Base-by-base conservation (phyloP, 768 basidiomycete species). In the Rubroboletus pulcherrimus region DNA sequence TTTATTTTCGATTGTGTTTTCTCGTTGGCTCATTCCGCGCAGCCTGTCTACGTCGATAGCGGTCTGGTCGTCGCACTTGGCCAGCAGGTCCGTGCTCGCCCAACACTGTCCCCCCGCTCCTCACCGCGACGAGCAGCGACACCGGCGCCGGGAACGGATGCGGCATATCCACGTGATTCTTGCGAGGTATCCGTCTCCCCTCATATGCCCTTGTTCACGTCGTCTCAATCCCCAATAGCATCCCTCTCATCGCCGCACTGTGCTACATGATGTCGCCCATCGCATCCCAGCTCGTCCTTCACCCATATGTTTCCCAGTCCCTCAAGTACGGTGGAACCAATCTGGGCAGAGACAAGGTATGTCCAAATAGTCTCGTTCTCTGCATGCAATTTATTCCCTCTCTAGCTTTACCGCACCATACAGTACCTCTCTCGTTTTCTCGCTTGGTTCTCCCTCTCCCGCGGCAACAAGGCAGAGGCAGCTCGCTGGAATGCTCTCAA, bases 341-440 rank as follows among this genome's bases (percentile, higher is more conserved):
- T 15, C 68, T 89, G 33, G 96, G 94, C 10, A 79, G 94, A 47
- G 96, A 98, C 78, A 98, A 99, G 85, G 93, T 85, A 62, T 53
- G 71, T 54, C 38, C 39, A 11, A 6, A 12, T 49, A 9, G 29
- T 10, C 41, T 7, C 9, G 38, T 14, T 19, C 34, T 34, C 21
- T 30, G 11, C 37, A 5, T 14, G 2, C 21, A 29, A 2, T 55
- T 43, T n/a, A 55, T n/a, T 24, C 42, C 21, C 26, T 38, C 41
- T 19, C 11, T 59, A 97, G 94, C 77, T 85, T 15, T 98, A 98
- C 74, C 86, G 96, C 60, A 83, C 90, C 21, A 70, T 93, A 51
- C 97, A 99, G 75, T 98, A 93, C 73, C 85, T 91, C 62, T 80
- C 95, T 34, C 85, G 95, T 41, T 85, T 98, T 69, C 82, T 92